These are phyloP conservation scores for Mycena filopes DNA, from an alignment of 768 basidiomycete genomes.

Conservation along the genomic window DNA sequence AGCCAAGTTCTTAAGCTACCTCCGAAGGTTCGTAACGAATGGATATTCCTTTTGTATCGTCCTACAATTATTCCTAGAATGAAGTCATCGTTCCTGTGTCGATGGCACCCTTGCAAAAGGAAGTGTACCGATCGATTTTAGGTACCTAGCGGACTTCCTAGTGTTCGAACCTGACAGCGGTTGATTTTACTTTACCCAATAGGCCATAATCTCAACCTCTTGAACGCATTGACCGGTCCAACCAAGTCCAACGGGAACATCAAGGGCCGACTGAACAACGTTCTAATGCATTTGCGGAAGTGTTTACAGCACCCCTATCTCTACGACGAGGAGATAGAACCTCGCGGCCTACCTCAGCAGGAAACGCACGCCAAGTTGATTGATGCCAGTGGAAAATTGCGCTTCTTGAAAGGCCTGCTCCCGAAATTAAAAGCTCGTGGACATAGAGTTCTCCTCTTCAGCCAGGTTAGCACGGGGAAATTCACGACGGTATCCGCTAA, in stretches of 20 bases:
- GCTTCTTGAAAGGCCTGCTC: constrained; percentile 78
- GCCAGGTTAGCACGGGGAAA: constrained; percentile 68
- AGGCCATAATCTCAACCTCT: constrained; percentile 79
- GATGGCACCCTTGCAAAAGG: constrained; percentile 86
- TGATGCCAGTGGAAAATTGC: constrained; percentile 87
- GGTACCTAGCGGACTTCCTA: constrained; percentile 56
- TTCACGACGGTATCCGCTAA: constrained; percentile 3
- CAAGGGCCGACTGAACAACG: constrained; percentile 78
- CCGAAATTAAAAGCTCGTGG: constrained; percentile 87
- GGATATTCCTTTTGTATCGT: constrained; percentile 1
- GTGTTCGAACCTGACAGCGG: too few species aligned
- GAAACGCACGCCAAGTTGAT: constrained; percentile 85
- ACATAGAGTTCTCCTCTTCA: constrained; percentile 91
- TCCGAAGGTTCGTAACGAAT: constrained; percentile 70
- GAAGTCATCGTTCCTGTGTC: constrained; percentile 93
- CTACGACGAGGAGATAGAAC: constrained; percentile 83
- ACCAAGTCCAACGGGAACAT: constrained; percentile 44
- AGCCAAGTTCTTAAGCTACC: constrained; percentile 93
- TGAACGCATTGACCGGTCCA: constrained; percentile 67
- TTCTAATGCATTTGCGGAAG: constrained; percentile 83
- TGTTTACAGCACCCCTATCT: constrained; percentile 95
- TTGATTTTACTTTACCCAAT: neutral
- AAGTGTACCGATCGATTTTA: constrained; percentile 87
- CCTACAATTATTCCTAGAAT: constrained; percentile 60
- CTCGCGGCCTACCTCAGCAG: constrained; percentile 60